Evolutionary conservation across 228 moss, liverwort and hornwort species (phyloP).

Genomic region (Sphagnum magellanicum): DNA sequence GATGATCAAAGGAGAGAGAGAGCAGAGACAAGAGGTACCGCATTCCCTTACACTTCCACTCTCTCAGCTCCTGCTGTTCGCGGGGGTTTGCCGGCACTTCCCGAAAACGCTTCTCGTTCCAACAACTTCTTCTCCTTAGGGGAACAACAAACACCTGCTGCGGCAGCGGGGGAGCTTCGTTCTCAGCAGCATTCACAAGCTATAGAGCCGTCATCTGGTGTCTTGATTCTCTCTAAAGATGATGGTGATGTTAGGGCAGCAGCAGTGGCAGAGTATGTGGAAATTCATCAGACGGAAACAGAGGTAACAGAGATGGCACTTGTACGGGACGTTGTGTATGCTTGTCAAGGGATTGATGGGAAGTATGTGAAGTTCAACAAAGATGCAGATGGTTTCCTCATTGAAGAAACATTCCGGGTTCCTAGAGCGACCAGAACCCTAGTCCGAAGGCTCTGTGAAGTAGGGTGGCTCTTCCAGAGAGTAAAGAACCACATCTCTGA

Average conservation of each 20-base stretch:
- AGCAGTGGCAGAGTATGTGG: constrained; percentile 78
- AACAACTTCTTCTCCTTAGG: constrained; percentile 24
- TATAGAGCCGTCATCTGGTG: constrained; percentile 31
- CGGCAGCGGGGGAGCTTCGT: constrained; percentile 41
- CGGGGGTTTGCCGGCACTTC: constrained; percentile 72
- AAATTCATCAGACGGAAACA: constrained; percentile 75
- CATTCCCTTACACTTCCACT: constrained; percentile 71
- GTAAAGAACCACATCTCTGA: constrained; percentile 92
- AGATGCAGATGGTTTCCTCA: constrained; percentile 80
- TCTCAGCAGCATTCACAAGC: constrained; percentile 37
- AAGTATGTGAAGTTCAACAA: constrained; percentile 89
- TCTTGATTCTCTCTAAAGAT: constrained; percentile 70
- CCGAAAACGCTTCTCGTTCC: constrained; percentile 50
- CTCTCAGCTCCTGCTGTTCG: constrained; percentile 66
- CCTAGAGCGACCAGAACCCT: constrained; percentile 72
- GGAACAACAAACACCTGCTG: background rate
- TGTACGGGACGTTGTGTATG: constrained; percentile 89
- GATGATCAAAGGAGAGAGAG: constrained; percentile 84
- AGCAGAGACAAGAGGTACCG: constrained; percentile 73
- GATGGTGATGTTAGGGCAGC: constrained; percentile 68
- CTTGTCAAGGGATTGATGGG: constrained; percentile 92
- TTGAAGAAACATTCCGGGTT: constrained; percentile 71
- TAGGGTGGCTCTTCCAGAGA: constrained; percentile 92
- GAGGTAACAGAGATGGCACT: constrained; percentile 88
- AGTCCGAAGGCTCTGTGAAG: constrained; percentile 89